A percentile compares a stretch with the other conserved stretches of the same genome.
Conservation (phyloP, 306 rosid genomes). For the Cucurbita maxima region DNA sequence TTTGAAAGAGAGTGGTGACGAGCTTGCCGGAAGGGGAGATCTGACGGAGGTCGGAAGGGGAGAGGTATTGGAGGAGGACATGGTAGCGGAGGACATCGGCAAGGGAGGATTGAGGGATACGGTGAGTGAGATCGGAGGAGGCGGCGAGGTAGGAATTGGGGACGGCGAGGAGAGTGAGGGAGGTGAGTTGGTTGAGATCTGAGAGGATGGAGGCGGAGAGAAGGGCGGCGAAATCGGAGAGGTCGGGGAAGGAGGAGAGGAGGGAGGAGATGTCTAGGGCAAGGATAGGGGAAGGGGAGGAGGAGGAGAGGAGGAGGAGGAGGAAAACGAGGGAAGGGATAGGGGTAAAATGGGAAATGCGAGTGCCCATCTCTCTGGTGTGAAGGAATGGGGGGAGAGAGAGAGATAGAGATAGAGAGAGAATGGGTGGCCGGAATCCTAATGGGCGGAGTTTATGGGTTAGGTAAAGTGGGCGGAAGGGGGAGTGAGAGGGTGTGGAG, state of each 20-base stretch:
- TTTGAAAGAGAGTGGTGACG: conserved; percentile 76
- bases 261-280: conserved; percentile 61
- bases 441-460: not conserved
- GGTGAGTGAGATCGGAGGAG: conserved; percentile 40
- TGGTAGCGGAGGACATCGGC: conserved; percentile 89
- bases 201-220: conserved; percentile 34
- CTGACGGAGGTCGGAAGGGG: conserved; percentile 51
- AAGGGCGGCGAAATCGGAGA: conserved; percentile 56
- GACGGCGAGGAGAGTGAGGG: conserved; percentile 82
- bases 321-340: conserved; percentile 11
- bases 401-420: not conserved
- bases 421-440: too few species aligned
- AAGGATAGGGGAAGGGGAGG: conserved; percentile 8
- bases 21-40: conserved; percentile 66
- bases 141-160: conserved; percentile 49
- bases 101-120: conserved; percentile 39
- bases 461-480: not conserved
- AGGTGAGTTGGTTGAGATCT: conserved; percentile 54
- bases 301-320: not conserved
- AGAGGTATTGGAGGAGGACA: conserved; percentile 71
- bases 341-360: conserved; percentile 48
- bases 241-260: conserved; percentile 59
- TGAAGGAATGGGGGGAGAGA: not conserved
- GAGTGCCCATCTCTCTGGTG: conserved; percentile 15
- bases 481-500: not conserved